Percentiles rank a stretch among this genome's conserved stretches.
phyloP scores from a whole-genome alignment of 805 yeast genomes.

The Starmerella scarabaei region DNA sequence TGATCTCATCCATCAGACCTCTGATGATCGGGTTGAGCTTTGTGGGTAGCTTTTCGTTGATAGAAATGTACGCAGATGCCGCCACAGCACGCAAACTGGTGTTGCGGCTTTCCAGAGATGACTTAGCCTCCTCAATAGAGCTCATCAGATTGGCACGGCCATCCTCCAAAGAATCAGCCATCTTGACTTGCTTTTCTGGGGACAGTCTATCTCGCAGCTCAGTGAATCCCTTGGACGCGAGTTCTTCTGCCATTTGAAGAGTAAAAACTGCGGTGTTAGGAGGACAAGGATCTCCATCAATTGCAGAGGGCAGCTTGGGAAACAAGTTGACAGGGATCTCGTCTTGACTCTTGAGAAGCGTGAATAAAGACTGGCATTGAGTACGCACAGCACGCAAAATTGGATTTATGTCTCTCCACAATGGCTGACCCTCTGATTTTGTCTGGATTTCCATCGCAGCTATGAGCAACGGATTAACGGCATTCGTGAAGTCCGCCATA shows the following conservation, averaged over 20 bases:
- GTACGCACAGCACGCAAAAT: slow-evolving; percentile 72
- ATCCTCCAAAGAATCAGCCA: slow-evolving; percentile 63
- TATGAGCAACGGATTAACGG: slow-evolving; percentile 8
- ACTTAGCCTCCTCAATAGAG: slow-evolving; percentile 57
- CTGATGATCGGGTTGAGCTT: slow-evolving; percentile 82
- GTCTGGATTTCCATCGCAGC: slow-evolving; percentile 9
- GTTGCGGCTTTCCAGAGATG: slow-evolving; percentile 33
- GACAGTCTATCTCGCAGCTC: slow-evolving; percentile 50
- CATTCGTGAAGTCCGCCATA: background rate
- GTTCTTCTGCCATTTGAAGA: slow-evolving; percentile 58
- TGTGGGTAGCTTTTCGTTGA: slow-evolving; percentile 49
- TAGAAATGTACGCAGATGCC: slow-evolving; percentile 58
- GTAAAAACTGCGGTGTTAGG: slow-evolving; percentile 81
- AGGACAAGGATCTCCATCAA: slow-evolving; percentile 57
- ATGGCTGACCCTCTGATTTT: slow-evolving; percentile 4
- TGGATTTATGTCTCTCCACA: slow-evolving; percentile 73
- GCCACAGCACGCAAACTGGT: slow-evolving; percentile 56
- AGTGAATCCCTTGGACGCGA: slow-evolving; percentile 51
- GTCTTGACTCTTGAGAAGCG: slow-evolving; percentile 65
- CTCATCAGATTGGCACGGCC: slow-evolving; percentile 53
- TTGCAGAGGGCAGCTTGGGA: slow-evolving; percentile 77
- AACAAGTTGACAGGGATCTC: slow-evolving; percentile 55
- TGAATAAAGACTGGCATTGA: slow-evolving; percentile 70
- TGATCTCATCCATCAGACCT: slow-evolving; percentile 83
- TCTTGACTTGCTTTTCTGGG: slow-evolving; percentile 56